Evolutionary conservation across 306 rosid species (phyloP).

Genomic region (Cucumis hystrix): DNA sequence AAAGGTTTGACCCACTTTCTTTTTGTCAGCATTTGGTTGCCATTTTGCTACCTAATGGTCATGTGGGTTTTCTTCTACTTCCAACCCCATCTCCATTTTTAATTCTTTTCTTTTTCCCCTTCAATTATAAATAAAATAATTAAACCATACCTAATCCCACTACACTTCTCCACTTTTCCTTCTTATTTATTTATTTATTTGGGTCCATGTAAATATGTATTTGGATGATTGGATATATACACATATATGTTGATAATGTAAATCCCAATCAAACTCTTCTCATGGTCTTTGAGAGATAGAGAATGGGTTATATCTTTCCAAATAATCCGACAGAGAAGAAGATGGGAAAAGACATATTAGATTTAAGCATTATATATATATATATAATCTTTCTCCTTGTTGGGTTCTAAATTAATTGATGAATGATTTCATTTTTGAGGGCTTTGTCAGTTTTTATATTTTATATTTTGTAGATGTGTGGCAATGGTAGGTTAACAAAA

Average conservation of each 20-base stretch:
- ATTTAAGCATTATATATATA: neutral
- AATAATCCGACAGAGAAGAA: neutral
- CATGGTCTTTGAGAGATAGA: neutral
- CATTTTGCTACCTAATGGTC: neutral
- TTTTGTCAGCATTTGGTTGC: slow-evolving; percentile 9
- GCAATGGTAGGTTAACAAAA: neutral
- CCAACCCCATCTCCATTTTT: neutral
- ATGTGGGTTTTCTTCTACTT: neutral
- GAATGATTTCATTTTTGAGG: neutral
- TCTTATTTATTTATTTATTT: neutral
- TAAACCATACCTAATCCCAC: slow-evolving; percentile 3
- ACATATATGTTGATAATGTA: neutral
- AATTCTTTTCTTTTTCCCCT: neutral
- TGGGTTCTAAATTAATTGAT: neutral
- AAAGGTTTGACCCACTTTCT: neutral
- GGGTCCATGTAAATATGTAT: neutral
- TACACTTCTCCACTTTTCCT: neutral
- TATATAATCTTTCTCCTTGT: neutral
- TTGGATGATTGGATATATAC: neutral
- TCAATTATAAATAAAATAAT: neutral
- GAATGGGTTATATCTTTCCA: no score
- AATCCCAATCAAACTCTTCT: neutral
- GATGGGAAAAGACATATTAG: neutral
- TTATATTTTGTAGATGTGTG: neutral
- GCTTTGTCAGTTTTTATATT: neutral